Percentiles rank a stretch among this genome's conserved stretches.
Evolutionary conservation across 805 yeast species (phyloP).

Genomic region (Tetrapisispora iriomotensis): DNA sequence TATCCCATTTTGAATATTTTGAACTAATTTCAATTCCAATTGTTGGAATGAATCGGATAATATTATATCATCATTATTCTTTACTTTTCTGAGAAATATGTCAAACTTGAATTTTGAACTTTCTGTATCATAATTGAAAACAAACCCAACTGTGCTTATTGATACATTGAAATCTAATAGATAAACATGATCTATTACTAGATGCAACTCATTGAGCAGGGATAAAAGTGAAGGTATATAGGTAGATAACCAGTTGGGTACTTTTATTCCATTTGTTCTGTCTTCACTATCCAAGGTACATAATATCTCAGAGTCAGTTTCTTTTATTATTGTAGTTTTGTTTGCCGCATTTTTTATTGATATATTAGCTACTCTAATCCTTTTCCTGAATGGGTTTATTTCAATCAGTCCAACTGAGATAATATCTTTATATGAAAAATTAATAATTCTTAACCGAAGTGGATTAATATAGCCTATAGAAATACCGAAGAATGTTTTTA

Average conservation of each 20-base stretch:
- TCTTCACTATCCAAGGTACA: not conserved
- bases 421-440: constrained; percentile 9
- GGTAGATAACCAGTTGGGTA: not conserved
- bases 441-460: constrained; percentile 10
- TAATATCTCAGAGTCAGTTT: too few relatives aligned
- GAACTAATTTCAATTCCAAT: constrained; percentile 1
- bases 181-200: constrained; percentile 1
- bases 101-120: not conserved
- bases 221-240: not conserved
- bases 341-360: not conserved
- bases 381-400: constrained; percentile 13
- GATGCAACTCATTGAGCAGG: not conserved
- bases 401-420: constrained; percentile 12
- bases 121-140: not conserved
- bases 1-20: not conserved
- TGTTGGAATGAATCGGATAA: constrained; percentile 7
- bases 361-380: constrained; percentile 7
- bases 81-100: not conserved
- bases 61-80: not conserved
- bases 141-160: constrained; percentile 1
- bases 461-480: constrained; percentile 17
- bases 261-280: not conserved
- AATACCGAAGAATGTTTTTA: not conserved
- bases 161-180: not conserved
- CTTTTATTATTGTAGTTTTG: not conserved